A percentile compares a stretch with the other conserved stretches of the same genome.
These are phyloP conservation scores for Fusarium setosum DNA, from an alignment of 2,329 filamentous ascomycete species.

Conservation along the genomic window DNA sequence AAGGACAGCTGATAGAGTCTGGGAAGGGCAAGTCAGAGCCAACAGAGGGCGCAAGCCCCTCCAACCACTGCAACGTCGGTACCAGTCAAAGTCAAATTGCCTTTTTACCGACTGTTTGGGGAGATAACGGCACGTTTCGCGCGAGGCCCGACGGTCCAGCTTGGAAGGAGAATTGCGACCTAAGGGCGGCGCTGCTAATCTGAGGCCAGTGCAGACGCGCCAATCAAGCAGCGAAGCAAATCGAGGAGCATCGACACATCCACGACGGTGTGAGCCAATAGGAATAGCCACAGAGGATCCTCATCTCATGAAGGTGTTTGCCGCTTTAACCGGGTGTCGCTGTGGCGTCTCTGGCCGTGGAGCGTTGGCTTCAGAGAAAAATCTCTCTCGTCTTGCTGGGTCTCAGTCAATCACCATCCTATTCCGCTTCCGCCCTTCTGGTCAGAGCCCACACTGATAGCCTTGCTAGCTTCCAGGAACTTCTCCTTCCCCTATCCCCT, in stretches of 20 bases:
- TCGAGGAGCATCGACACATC: neutral
- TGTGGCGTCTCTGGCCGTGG: conserved; percentile 15
- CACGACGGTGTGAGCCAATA: neutral
- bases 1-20: neutral
- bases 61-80: neutral
- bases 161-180: neutral
- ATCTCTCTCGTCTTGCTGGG: conserved; percentile 11
- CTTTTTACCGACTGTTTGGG: conserved; percentile 3
- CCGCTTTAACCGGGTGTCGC: conserved; percentile 14
- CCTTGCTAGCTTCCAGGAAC: neutral
- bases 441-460: neutral
- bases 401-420: conserved; percentile 1
- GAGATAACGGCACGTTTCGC: neutral
- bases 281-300: neutral
- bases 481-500: conserved; percentile 5
- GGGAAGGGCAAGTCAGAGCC: neutral
- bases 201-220: neutral
- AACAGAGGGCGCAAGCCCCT: neutral
- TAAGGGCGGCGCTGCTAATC: conserved; percentile 10
- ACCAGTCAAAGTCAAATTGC: conserved; percentile 5
- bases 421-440: neutral
- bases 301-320: neutral
- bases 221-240: neutral
- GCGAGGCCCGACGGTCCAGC: neutral
- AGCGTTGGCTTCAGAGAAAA: conserved; percentile 7